Evolutionary conservation across 176 grass and related monocot genomes (phyloP), one percentile per base, ranked within the genome.

Genomic region (Tuctoria greenei): DNA sequence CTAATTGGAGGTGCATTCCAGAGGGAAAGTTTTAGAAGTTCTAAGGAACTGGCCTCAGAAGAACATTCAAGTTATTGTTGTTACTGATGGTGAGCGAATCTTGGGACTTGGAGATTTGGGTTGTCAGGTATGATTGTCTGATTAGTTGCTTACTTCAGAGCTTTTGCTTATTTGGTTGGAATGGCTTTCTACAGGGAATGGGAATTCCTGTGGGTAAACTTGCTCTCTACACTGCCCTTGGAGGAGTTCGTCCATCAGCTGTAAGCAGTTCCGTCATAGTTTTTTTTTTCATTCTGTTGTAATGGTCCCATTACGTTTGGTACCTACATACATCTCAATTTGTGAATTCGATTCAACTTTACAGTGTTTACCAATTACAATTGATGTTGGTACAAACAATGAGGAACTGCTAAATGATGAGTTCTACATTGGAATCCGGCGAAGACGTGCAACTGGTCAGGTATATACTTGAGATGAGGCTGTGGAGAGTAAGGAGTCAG

Each of bases 151-250:
- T 49, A 20, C 18, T 35, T 80, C 23, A 43, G 64, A 42, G 67
- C 56, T 34, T 40, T 71, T 66, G 34, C 65, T 79, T 72, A 61
- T 79, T 75, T 86, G 66, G 61, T 77, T 76, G 41, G 41, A 74
- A 83, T 81, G 37, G 38, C 81, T 71, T 82, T 84, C 57, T 82
- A 58, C 23, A 99, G 96, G 96, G 96, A 77, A 99, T 99, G 96
- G 96, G 96, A 83, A 99, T 99, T 86, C 96, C 96, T 86, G 87
- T 99, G 1, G 96, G 96, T 28, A 99, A 99, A 83, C 96, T 99
- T 88, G 81, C 96, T 84, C 85, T 99, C 16, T 99, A 99, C 83
- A 95, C 96, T 68, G 92, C 96, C 10, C 89, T 99, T 43, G 96
- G 96, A 86, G 96, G 96, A 67, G 83, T 99, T 77, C 89, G 74